Conservation (phyloP, 805 yeast species). For the Kuraishia hungarica region DNA sequence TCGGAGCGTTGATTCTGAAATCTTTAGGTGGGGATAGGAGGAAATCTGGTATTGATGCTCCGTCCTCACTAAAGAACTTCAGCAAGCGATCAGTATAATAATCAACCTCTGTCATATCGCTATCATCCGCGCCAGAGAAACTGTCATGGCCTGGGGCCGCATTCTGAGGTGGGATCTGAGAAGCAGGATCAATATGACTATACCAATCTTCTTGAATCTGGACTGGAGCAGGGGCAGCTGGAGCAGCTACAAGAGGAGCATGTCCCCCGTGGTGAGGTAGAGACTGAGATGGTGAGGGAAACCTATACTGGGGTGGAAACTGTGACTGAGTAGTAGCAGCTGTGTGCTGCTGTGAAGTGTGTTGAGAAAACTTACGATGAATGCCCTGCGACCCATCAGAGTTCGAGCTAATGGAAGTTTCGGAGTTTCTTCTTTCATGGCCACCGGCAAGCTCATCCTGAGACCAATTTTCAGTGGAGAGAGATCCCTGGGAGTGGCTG, state of each 20-base stretch:
- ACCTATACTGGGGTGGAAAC: neutral
- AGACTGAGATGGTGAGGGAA: neutral
- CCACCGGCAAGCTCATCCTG: constrained; percentile 21
- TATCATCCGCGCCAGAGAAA: constrained; percentile 9
- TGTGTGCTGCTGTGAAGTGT: neutral
- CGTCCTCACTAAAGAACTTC: constrained; percentile 44
- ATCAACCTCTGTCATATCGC: constrained; percentile 35
- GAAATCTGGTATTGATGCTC: constrained; percentile 25
- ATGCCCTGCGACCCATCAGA: constrained; percentile 12
- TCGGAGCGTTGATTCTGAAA: constrained; percentile 56
- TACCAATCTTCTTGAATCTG: neutral
- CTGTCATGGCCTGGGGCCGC: neutral
- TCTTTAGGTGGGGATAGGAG: constrained; percentile 50
- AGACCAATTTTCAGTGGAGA: constrained; percentile 15
- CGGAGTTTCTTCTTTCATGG: constrained; percentile 28
- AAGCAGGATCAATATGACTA: neutral
- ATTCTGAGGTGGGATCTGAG: constrained; percentile 5
- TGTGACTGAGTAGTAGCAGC: neutral
- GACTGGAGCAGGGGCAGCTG: too few species aligned
- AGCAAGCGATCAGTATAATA: constrained; percentile 32
- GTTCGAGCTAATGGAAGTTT: constrained; percentile 30
- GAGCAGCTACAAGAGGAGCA: too few species aligned
- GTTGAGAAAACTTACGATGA: constrained; percentile 1
- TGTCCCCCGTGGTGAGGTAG: neutral
- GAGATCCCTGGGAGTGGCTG: constrained; percentile 9